Base-by-base conservation (phyloP, 2,329 filamentous ascomycete genomes). In the Fusarium marasasianum region DNA sequence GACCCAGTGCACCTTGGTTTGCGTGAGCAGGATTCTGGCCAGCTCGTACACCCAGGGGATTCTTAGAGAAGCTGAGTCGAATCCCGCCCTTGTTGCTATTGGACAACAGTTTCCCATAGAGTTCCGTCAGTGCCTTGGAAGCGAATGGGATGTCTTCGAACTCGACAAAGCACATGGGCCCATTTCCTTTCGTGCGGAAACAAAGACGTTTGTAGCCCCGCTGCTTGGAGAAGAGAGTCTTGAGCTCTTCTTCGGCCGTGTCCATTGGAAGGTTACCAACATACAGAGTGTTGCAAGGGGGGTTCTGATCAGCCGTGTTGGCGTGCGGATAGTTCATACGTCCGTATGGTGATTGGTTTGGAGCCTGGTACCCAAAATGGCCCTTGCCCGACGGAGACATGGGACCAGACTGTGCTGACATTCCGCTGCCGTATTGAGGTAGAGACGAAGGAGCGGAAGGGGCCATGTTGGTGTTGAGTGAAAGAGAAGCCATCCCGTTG, bases 121-220 rank as follows among this genome's bases (percentile, higher is more conserved):
- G 87, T 64, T 98, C 94, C 73, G 95, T 91, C 6, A 98, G 87
- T 3, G 95, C 93, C 83, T 96, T 97, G 47, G 96, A 98, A 2
- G 96, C 96, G 79, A 94, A 96, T 4, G 94, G 93, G 17, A 97
- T 89, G 78, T 98, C 95, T 79, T 98, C 96, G 77, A 98, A 99
- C 82, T 99, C 96, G 43, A 99, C 96, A 82, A 98, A 98, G 81
- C 96, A 98, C 95, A 98, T 98, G 5, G 96, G 96, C 0, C 96
- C 96, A 77, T 98, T 98, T 75, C 94, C 91, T 85, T 98, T 98
- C 61, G 95, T 97, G 40, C 96, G 90, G 87, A 98, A 98, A 80
- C 95, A 98, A 13, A 99, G 90, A 35, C 96, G 90, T 84, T 97
- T 98, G 86, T 98, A 99, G 8, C 96, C 96, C 54, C 95, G 92